These are phyloP conservation scores for Ustanciosporium gigantosporum DNA, from an alignment of 1,284 basidiomycete genomes.

Conservation along the genomic window DNA sequence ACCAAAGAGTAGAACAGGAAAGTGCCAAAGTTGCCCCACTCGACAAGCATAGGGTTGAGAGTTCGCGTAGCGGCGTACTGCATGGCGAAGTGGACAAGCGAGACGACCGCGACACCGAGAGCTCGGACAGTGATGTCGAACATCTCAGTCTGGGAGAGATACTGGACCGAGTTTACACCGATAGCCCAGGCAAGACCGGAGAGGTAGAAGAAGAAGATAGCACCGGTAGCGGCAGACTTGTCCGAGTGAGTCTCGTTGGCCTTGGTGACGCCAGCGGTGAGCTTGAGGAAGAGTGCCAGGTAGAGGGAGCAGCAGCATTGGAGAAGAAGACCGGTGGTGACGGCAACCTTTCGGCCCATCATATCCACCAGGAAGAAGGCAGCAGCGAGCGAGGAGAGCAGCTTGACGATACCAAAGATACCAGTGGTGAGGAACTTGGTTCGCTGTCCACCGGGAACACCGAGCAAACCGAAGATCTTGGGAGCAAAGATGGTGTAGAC, in stretches of 20 bases:
- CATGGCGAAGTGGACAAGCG: constrained; percentile 39
- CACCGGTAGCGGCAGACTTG: constrained; percentile 27
- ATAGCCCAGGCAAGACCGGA: constrained; percentile 42
- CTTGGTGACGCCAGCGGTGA: constrained; percentile 22
- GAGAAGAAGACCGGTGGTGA: constrained; percentile 30
- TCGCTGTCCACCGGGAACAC: constrained; percentile 24
- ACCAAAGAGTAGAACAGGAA: constrained; percentile 45
- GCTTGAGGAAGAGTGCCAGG: constrained; percentile 41
- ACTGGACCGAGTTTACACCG: constrained; percentile 48
- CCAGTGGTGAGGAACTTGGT: constrained; percentile 41
- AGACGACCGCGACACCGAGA: constrained; percentile 33
- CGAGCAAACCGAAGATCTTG: constrained; percentile 39
- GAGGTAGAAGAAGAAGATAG: constrained; percentile 45
- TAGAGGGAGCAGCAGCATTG: constrained; percentile 35
- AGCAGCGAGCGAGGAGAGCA: constrained; percentile 40
- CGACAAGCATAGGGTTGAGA: constrained; percentile 37
- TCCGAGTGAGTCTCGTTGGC: constrained; percentile 28
- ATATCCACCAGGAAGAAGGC: constrained; percentile 47
- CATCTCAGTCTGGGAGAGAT: constrained; percentile 39
- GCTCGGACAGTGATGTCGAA: constrained; percentile 36
- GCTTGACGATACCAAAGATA: constrained; percentile 46
- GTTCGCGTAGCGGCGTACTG: constrained; percentile 42
- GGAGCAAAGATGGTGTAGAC: constrained; percentile 42
- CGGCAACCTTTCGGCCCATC: constrained; percentile 37
- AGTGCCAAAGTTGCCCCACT: constrained; percentile 28